These are phyloP conservation scores for Trichomonas tenax DNA, from an alignment of 208 protist genomes.

Conservation along the genomic window DNA sequence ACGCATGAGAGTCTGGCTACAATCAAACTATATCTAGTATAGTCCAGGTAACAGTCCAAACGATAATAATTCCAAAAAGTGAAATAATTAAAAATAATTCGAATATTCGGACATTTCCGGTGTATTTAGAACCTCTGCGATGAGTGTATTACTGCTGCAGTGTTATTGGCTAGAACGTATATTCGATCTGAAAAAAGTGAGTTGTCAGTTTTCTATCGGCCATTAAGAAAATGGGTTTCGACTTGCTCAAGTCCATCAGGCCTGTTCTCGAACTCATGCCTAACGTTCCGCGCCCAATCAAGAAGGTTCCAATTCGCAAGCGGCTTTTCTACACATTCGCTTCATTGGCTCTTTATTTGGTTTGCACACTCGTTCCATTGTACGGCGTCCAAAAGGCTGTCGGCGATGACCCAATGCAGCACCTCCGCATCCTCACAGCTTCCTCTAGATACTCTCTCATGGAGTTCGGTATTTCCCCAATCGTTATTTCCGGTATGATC, in stretches of 20 bases:
- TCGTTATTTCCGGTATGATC: conserved; percentile 87
- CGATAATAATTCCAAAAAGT: too few relatives aligned
- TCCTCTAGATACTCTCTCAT: conserved; percentile 97
- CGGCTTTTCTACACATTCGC: background rate
- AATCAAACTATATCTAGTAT: too few relatives aligned
- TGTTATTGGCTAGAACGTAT: too few relatives aligned
- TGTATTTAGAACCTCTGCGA: too few relatives aligned
- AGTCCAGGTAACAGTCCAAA: too few relatives aligned
- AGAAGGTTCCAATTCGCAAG: background rate
- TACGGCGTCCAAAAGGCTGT: background rate
- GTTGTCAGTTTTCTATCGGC: too few relatives aligned
- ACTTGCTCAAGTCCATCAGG: background rate
- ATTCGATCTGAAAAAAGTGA: too few relatives aligned
- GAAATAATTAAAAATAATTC: too few relatives aligned
- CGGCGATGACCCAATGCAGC: background rate
- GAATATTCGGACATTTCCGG: too few relatives aligned
- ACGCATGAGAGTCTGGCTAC: too few relatives aligned
- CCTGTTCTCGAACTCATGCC: conserved; percentile 6
- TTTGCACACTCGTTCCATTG: background rate
- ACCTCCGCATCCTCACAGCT: conserved; percentile 80
- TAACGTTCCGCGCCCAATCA: background rate
- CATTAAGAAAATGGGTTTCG: conserved; percentile 14
- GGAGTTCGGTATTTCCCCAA: conserved; percentile 88
- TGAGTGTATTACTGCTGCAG: too few relatives aligned
- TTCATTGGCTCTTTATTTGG: background rate